phyloP scores from a whole-genome alignment of 2,329 filamentous ascomycete genomes.

The Ophiostoma pallidulum region DNA sequence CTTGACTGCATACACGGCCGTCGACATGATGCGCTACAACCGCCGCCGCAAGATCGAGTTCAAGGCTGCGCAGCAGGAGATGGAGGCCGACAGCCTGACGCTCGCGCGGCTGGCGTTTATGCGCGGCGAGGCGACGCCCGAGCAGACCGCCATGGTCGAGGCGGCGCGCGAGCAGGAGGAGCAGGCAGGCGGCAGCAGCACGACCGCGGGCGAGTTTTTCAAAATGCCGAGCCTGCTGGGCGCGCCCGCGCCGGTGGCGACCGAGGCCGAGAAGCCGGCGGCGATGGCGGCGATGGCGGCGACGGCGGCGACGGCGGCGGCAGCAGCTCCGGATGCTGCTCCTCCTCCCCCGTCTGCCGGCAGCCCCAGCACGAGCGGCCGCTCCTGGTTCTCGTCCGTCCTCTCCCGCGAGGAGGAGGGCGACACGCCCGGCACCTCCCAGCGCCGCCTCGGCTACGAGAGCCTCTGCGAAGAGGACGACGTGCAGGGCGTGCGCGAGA shows the following conservation, averaged over 20 bases:
- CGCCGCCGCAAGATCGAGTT: slow-evolving; percentile 51
- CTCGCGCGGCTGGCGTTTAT: slow-evolving; percentile 52
- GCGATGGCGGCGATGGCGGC: too few relatives aligned
- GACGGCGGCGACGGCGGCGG: slow-evolving; percentile 8
- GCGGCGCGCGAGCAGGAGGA: slow-evolving; percentile 41
- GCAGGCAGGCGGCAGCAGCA: slow-evolving; percentile 10
- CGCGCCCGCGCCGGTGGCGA: slow-evolving; percentile 26
- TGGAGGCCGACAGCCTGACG: slow-evolving; percentile 46
- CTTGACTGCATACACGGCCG: slow-evolving; percentile 48
- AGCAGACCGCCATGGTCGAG: slow-evolving; percentile 48
- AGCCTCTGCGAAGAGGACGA: slow-evolving; percentile 27
- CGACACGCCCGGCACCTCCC: slow-evolving; percentile 16
- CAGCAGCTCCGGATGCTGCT: background rate
- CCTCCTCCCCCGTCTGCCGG: background rate
- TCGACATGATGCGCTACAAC: slow-evolving; percentile 54
- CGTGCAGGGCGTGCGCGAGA: slow-evolving; percentile 20
- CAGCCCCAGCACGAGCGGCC: slow-evolving; percentile 12
- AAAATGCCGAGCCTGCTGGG: slow-evolving; percentile 43
- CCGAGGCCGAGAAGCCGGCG: slow-evolving; percentile 15
- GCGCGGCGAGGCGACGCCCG: slow-evolving; percentile 45
- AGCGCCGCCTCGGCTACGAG: slow-evolving; percentile 24
- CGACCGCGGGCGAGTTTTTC: slow-evolving; percentile 20
- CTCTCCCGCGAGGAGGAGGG: slow-evolving; percentile 29
- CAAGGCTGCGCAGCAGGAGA: slow-evolving; percentile 43
- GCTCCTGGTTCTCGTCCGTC: slow-evolving; percentile 30